Base-by-base conservation (phyloP, 2,329 filamentous ascomycete genomes). In the Catunica adiposa region DNA sequence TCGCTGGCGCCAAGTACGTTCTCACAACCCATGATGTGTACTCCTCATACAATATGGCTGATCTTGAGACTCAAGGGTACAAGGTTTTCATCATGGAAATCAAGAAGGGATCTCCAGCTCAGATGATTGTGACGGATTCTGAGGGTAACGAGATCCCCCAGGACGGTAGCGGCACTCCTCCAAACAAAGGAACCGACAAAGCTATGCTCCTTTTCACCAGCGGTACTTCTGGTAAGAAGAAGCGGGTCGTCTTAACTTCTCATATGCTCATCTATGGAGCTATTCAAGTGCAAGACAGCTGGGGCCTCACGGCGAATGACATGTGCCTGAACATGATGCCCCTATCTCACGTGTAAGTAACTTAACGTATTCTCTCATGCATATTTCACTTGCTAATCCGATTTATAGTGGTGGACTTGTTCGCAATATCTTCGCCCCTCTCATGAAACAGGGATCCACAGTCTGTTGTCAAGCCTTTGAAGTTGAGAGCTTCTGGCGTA, bases 311-410 rank as follows among this genome's bases (percentile, higher is more conserved):
- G 1, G 61, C 66, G 1, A 62, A 64, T 1, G 76, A 78, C 60
- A 68, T 71, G 0, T 79, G 76, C 61, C 62, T 78, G 23, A 79
- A 79, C 61, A 77, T 78, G 72, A 79, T 79, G 76, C 76, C 76
- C 0, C 64, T 80, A 4, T 76, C 77, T 62, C 76, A 79, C 63
- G 67, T 77, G 71, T 74, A 67, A 66, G 72, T 68, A 2, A 42
- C 26, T 44, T 8, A 17, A 8, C 40, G 8, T 17, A n/a, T n/a
- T 52, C 3, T 3, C 26, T 55, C 1, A 7, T 3, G 25, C 15
- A 3, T 2, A 25, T 11, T 25, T n/a, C 17, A 7, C 34, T 29
- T 25, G 34, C 25, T 31, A 53, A 42, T 17, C 11, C 25, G 17
- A 3, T 25, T 11, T 56, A 17, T 42, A 73, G 71, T 20, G 76